These are phyloP conservation scores for Curvularia eragrostidis DNA, from an alignment of 2,329 filamentous ascomycete species.

Conservation along the genomic window DNA sequence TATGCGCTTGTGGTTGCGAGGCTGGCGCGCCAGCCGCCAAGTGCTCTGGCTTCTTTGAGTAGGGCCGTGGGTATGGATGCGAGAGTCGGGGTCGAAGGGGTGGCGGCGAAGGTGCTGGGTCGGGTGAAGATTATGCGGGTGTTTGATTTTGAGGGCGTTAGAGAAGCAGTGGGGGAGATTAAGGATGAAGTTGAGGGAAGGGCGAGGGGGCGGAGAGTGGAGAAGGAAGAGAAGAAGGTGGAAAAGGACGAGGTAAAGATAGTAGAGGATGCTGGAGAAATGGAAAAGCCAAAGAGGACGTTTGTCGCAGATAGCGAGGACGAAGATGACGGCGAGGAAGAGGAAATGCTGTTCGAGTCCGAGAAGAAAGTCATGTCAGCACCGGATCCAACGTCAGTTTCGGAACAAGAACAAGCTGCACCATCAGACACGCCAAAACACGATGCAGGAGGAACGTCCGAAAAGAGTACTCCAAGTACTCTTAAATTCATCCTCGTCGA, in stretches of 20 bases:
- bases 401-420: neutral
- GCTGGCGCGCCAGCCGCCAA: constrained; percentile 20
- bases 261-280: neutral
- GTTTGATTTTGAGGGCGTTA: constrained; percentile 58
- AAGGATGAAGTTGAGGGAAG: constrained; percentile 43
- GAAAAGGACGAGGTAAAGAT: constrained; percentile 1
- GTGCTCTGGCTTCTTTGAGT: neutral
- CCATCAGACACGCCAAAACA: neutral
- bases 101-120: constrained; percentile 50
- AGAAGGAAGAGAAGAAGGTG: constrained; percentile 18
- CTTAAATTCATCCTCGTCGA: constrained; percentile 50
- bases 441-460: neutral
- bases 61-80: neutral
- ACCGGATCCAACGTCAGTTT: neutral
- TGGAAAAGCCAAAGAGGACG: constrained; percentile 23
- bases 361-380: neutral
- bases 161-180: constrained; percentile 56
- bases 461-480: neutral
- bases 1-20: constrained; percentile 40
- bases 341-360: constrained; percentile 50
- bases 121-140: constrained; percentile 58
- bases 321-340: constrained; percentile 49
- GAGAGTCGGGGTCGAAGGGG: constrained; percentile 27
- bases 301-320: constrained; percentile 47
- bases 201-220: constrained; percentile 14